A percentile compares a stretch with the other conserved stretches of the same genome.
These are phyloP conservation scores for Artemisia argyi DNA, from an alignment of 129 eudicot genomes.

Conservation along the genomic window DNA sequence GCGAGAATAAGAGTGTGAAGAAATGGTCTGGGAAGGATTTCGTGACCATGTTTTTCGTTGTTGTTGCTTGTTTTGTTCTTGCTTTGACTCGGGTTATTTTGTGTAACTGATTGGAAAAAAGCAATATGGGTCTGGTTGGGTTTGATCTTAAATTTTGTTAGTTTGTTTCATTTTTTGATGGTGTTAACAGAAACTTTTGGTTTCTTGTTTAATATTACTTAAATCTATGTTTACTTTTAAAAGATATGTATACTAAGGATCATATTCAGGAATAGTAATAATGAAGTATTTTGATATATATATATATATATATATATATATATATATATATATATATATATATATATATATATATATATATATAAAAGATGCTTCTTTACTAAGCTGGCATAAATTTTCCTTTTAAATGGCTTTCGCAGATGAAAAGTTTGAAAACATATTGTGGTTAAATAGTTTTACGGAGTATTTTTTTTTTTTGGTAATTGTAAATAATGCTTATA, in stretches of 20 bases:
- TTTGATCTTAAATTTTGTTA: background rate
- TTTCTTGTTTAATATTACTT: constrained; percentile 15
- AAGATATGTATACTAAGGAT: constrained; percentile 21
- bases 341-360: too few species aligned
- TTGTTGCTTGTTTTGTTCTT: constrained; percentile 69
- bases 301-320: too few species aligned
- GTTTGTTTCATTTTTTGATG: constrained; percentile 7
- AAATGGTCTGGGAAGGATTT: constrained; percentile 85
- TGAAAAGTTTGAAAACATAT: too few species aligned
- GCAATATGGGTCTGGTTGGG: background rate
- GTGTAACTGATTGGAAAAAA: constrained; percentile 43
- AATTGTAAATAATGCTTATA: too few species aligned
- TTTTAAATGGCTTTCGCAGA: too few species aligned
- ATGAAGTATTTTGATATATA: constrained; percentile 11
- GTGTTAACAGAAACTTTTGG: constrained; percentile 33
- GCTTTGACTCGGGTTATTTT: constrained; percentile 70
- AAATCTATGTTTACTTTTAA: background rate
- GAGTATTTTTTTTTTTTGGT: too few species aligned
- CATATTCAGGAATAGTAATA: constrained; percentile 14
- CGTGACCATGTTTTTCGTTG: constrained; percentile 65
- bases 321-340: too few species aligned
- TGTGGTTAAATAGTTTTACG: too few species aligned
- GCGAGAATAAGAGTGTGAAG: constrained; percentile 56
- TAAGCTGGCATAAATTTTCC: too few species aligned
- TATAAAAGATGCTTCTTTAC: too few species aligned